These are phyloP conservation scores for Thermothielavioides terrestris DNA, from an alignment of 495 filamentous ascomycete genomes.

Conservation along the genomic window DNA sequence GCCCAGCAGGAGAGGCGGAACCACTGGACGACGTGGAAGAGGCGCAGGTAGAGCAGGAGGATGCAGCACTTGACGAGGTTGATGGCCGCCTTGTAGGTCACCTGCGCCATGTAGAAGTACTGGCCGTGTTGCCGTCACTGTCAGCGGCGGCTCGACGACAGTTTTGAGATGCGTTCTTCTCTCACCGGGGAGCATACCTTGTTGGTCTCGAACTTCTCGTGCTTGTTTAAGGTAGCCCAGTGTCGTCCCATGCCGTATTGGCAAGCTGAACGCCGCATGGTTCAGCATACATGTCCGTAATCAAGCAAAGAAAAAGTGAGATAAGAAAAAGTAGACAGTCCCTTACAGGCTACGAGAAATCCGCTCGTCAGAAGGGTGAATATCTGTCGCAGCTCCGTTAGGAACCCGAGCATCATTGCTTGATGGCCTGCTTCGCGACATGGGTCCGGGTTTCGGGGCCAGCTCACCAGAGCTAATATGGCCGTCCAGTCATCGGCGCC, in stretches of 20 bases:
- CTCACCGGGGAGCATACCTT: too few species aligned
- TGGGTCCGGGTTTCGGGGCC: not conserved
- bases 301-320: not conserved
- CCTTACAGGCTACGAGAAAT: not conserved
- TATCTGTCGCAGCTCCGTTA: not conserved
- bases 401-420: not conserved
- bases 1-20: conserved; percentile 16
- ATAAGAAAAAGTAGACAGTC: not conserved
- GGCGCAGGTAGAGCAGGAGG: conserved; percentile 27
- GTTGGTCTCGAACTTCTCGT: not conserved
- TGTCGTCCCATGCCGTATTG: conserved; percentile 1
- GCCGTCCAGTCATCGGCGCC: not conserved
- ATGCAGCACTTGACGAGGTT: conserved; percentile 26
- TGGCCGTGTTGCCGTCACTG: conserved; percentile 1
- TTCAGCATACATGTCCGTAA: not conserved
- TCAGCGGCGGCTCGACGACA: not conserved
- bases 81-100: conserved; percentile 25
- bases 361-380: not conserved
- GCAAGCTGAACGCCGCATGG: not conserved
- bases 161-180: too few species aligned
- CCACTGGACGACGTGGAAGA: conserved; percentile 18
- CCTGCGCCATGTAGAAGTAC: conserved; percentile 25
- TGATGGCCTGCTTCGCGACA: not conserved
- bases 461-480: not conserved
- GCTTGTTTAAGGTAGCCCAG: not conserved